Evolutionary conservation across 805 yeast species (phyloP).

Genomic region (Allodekkera sacchari): DNA sequence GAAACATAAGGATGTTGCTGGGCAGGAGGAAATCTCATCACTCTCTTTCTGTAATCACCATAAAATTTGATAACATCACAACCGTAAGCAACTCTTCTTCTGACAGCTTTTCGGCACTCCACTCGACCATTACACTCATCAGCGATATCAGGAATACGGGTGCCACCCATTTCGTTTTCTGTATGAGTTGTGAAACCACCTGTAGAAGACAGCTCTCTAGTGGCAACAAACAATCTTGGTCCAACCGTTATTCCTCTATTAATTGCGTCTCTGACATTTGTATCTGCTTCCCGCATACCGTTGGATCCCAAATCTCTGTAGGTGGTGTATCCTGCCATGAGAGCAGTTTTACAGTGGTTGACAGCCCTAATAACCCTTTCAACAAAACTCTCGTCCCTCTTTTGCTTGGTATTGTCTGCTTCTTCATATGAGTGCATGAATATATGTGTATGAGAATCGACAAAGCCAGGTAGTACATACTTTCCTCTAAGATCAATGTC

Average conservation of each 20-base stretch:
- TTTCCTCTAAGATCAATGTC: conserved; percentile 19
- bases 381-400: conserved; percentile 20
- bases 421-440: conserved; percentile 22
- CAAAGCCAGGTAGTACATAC: conserved; percentile 19
- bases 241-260: conserved; percentile 20
- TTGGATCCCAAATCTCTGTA: conserved; percentile 23
- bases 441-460: conserved; percentile 24
- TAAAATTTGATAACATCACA: conserved; percentile 21
- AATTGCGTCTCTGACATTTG: conserved; percentile 20
- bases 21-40: conserved; percentile 22
- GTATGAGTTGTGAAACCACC: conserved; percentile 17
- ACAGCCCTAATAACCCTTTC: conserved; percentile 20
- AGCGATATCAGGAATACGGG: conserved; percentile 13
- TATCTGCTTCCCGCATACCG: conserved; percentile 21
- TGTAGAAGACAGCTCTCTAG: conserved; percentile 17
- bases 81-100: conserved; percentile 20
- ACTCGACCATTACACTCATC: conserved; percentile 22
- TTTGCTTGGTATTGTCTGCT: conserved; percentile 18
- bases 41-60: conserved; percentile 20
- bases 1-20: conserved; percentile 20
- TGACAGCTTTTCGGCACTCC: conserved; percentile 19
- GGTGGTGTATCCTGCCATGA: conserved; percentile 22
- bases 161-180: conserved; percentile 19
- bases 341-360: conserved; percentile 18
- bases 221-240: conserved; percentile 21